These are phyloP conservation scores for Suillus subalutaceus DNA, from an alignment of 768 basidiomycete species.

Conservation along the genomic window DNA sequence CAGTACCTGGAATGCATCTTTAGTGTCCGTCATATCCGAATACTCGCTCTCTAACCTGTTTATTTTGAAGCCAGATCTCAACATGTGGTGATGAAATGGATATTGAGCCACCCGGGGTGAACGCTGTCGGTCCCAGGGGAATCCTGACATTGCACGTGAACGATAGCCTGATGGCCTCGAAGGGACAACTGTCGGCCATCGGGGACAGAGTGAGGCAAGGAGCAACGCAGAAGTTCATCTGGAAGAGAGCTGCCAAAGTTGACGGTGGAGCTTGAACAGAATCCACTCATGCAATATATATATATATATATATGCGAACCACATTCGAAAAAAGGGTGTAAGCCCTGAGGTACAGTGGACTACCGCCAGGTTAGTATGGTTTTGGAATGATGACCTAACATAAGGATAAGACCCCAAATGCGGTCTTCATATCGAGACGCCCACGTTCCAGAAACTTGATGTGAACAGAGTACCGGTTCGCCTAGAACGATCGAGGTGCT, in stretches of 20 bases:
- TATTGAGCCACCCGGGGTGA: conserved; percentile 35
- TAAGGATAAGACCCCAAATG: conserved; percentile 4
- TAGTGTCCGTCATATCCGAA: conserved; percentile 13
- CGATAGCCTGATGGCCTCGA: conserved; percentile 39
- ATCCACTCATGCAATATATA: not conserved
- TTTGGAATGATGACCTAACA: not conserved
- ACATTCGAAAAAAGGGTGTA: conserved; percentile 5
- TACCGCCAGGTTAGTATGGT: not conserved
- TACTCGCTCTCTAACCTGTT: conserved; percentile 36
- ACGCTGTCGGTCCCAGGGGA: conserved; percentile 37
- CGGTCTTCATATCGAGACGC: conserved; percentile 1
- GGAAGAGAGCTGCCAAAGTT: not conserved
- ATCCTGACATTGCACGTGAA: conserved; percentile 33
- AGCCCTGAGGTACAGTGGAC: conserved; percentile 1
- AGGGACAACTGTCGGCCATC: conserved; percentile 39
- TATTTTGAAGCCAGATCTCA: conserved; percentile 48
- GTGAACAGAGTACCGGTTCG: conserved; percentile 1
- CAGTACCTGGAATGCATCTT: conserved; percentile 38
- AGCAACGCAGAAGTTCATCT: conserved; percentile 29
- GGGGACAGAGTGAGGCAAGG: conserved; percentile 39
- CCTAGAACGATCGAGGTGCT: not conserved
- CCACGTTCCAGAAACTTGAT: conserved; percentile 5
- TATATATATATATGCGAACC: conserved; percentile 4
- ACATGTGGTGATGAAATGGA: conserved; percentile 47
- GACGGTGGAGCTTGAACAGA: not conserved